These are phyloP conservation scores for Leccinum olivaceoglutinosum DNA, from an alignment of 1,284 basidiomycete genomes.

Conservation along the genomic window DNA sequence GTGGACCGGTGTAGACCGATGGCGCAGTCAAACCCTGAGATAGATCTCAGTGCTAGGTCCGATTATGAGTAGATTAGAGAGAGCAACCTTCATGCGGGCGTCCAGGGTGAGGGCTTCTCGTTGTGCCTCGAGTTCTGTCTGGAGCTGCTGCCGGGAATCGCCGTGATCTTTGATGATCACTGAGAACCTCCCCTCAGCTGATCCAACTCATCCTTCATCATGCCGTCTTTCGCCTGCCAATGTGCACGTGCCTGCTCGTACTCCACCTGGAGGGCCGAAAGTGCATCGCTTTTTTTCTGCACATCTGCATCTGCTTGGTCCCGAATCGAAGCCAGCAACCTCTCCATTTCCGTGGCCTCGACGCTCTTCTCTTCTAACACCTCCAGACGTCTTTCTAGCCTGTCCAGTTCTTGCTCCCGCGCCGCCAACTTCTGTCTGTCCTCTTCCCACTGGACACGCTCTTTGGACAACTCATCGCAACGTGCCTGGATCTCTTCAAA, in stretches of 20 bases:
- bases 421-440: slow-evolving; percentile 46
- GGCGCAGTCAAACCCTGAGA: slow-evolving; percentile 21
- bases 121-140: slow-evolving; percentile 47
- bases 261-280: slow-evolving; percentile 44
- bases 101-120: slow-evolving; percentile 42
- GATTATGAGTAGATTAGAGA: slow-evolving; percentile 3
- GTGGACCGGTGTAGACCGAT: slow-evolving; percentile 25
- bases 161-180: slow-evolving; percentile 45
- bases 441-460: slow-evolving; percentile 49
- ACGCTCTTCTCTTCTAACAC: slow-evolving; percentile 43
- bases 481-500: slow-evolving; percentile 51
- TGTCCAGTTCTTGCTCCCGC: slow-evolving; percentile 40
- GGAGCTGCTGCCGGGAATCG: slow-evolving; percentile 42
- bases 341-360: slow-evolving; percentile 37
- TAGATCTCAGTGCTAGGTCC: slow-evolving; percentile 6
- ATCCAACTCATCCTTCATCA: slow-evolving; percentile 49
- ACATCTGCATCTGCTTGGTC: slow-evolving; percentile 32
- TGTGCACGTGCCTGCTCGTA: slow-evolving; percentile 50
- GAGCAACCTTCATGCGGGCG: slow-evolving; percentile 39
- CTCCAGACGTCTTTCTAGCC: slow-evolving; percentile 39
- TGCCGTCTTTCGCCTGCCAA: slow-evolving; percentile 50
- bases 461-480: slow-evolving; percentile 43
- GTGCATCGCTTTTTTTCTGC: slow-evolving; percentile 44
- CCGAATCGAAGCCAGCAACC: slow-evolving; percentile 32
- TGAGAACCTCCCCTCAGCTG: slow-evolving; percentile 32